A percentile compares a stretch with the other conserved stretches of the same genome.
Evolutionary conservation across 2,329 filamentous ascomycete genomes (phyloP).

Genomic region (Monosporascus sp.): DNA sequence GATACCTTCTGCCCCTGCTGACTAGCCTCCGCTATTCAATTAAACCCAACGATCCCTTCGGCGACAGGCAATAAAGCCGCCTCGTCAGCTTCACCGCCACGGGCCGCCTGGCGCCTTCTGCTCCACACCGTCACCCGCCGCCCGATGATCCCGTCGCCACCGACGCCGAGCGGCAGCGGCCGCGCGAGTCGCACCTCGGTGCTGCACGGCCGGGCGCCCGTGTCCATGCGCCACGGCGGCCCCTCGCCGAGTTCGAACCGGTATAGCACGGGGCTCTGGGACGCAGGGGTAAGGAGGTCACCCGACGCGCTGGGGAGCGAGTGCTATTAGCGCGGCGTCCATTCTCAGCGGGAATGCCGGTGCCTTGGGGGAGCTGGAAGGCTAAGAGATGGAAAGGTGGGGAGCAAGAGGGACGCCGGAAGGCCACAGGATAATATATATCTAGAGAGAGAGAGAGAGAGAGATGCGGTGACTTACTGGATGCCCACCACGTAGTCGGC

Average conservation of each 20-base stretch:
- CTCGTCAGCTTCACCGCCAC: neutral
- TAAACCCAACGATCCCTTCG: constrained; percentile 7
- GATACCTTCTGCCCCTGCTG: neutral
- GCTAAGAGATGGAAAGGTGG: no score
- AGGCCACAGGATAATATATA: neutral
- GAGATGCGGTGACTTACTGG: neutral
- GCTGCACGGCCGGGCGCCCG: no score
- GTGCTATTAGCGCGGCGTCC: neutral
- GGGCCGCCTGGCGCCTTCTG: neutral
- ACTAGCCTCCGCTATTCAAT: neutral
- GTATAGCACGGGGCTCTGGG: neutral
- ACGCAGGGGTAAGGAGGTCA: neutral
- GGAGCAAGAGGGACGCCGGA: no score
- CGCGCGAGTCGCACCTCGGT: neutral
- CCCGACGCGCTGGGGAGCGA: neutral
- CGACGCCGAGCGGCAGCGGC: constrained; percentile 6
- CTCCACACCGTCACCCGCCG: constrained; percentile 6
- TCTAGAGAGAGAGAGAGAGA: no score
- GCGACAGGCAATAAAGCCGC: constrained; percentile 1
- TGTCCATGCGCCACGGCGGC: no score
- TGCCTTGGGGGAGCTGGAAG: no score
- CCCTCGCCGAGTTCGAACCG: neutral
- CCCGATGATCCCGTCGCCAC: constrained; percentile 8
- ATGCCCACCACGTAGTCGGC: neutral
- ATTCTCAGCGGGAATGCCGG: no score